These are phyloP conservation scores for Thamnidium elegans DNA, from an alignment of 192 early-diverging fungal species.

Conservation along the genomic window DNA sequence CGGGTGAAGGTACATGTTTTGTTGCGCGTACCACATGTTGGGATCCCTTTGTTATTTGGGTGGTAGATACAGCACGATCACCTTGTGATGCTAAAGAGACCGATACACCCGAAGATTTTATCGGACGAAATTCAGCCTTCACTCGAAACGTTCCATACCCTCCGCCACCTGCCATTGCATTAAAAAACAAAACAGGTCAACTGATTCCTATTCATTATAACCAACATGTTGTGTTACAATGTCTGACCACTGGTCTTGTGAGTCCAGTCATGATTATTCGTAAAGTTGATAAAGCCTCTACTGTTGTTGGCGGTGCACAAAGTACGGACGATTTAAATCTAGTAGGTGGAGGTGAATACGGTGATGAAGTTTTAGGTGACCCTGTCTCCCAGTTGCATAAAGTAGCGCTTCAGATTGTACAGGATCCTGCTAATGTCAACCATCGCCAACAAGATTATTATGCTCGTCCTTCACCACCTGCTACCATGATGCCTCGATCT, in stretches of 20 bases:
- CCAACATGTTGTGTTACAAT: slow-evolving; percentile 84
- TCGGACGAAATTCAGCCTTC: slow-evolving; percentile 34
- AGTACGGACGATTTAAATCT: slow-evolving; percentile 8
- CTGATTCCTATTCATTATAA: slow-evolving; percentile 82
- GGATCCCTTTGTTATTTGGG: slow-evolving; percentile 88
- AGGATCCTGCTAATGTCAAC: slow-evolving; percentile 34
- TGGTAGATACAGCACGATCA: slow-evolving; percentile 61
- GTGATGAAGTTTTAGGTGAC: slow-evolving; percentile 65
- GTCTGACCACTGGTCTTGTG: slow-evolving; percentile 82
- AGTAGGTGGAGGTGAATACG: slow-evolving; percentile 40
- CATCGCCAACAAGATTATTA: not conserved
- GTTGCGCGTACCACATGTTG: slow-evolving; percentile 74
- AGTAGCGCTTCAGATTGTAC: slow-evolving; percentile 79
- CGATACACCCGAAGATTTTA: slow-evolving; percentile 45
- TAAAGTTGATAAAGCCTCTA: slow-evolving; percentile 81
- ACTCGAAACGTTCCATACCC: slow-evolving; percentile 54
- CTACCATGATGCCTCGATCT: slow-evolving; percentile 37
- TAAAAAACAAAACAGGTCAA: slow-evolving; percentile 56
- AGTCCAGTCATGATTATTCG: slow-evolving; percentile 80
- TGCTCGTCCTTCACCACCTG: not conserved
- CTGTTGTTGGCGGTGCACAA: slow-evolving; percentile 66
- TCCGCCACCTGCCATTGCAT: slow-evolving; percentile 72
- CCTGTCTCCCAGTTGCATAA: slow-evolving; percentile 90
- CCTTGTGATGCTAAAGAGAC: slow-evolving; percentile 44
- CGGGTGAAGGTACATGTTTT: slow-evolving; percentile 61